Base-by-base conservation (phyloP, 163 green algal genomes). In the Scenedesmus sp. region DNA sequence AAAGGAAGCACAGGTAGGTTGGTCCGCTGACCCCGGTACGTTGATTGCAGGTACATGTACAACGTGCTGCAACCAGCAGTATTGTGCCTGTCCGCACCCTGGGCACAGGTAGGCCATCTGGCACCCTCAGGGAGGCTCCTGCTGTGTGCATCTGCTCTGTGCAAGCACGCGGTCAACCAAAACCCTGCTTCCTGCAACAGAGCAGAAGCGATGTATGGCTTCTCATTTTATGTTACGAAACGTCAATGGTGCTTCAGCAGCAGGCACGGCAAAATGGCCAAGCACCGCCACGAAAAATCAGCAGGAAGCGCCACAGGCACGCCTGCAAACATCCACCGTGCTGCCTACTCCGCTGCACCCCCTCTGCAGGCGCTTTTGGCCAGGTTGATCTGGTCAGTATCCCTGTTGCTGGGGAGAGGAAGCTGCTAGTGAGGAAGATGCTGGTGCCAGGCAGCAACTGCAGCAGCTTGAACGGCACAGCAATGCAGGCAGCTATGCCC, bases 361-460 rank as follows among this genome's bases (percentile, higher is more conserved):
- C 22, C 59, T 26, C 9, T 20, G 9, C 65, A 76, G 84, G 88
- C 13, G 83, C 88, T 2, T 89, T 78, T 83, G 88, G 72, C 15
- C 15, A 33, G 16, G 88, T 92, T 46, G 88, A 92, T 16, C 33
- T 92, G 5, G 81, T 92, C 81, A 88, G 80, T 42, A 76, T 92
- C 33, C 81, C 59, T 35, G 88, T 89, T 3, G 35, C 24, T 56
- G 49, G 30, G 22, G 49, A 65, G 35, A 30, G 88, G 35, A 92
- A 91, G 79, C 87, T 91, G 79, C 87, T 91, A 9, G 76, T 91
- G 0, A 35, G 76, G 24, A 86, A 91, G 86, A 83, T 51, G 85
- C 85, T 83, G 4, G 37, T 83, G 68, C n/a, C 83, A 81, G 43
- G 33, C 82, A 73, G 49, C 46, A 72, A 51, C 30, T 51, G 82